These are phyloP conservation scores for Lactarius sanguifluus DNA, from an alignment of 768 basidiomycete genomes.

Conservation along the genomic window DNA sequence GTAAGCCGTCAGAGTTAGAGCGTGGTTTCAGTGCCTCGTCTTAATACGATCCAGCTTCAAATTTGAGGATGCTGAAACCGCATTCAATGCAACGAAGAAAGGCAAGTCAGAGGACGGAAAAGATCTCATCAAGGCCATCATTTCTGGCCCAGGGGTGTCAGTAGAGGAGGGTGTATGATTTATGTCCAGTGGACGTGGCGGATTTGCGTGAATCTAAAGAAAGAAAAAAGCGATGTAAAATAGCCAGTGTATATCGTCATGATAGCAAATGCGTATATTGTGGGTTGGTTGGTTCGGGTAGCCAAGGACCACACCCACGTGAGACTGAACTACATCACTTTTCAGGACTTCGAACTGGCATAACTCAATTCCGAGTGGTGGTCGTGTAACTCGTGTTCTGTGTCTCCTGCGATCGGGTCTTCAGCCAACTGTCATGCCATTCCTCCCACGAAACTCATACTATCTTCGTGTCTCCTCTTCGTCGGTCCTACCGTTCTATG, in stretches of 20 bases:
- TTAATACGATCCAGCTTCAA: slow-evolving; percentile 47
- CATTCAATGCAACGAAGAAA: slow-evolving; percentile 76
- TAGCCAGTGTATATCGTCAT: not conserved
- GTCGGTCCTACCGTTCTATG: slow-evolving; percentile 77
- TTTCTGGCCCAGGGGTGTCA: slow-evolving; percentile 72
- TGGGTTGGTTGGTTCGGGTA: too few species aligned
- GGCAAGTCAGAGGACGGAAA: slow-evolving; percentile 88
- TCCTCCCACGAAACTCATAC: slow-evolving; percentile 71
- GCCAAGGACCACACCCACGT: too few species aligned
- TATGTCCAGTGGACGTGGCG: not conserved
- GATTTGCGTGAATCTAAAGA: not conserved
- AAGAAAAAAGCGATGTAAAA: not conserved
- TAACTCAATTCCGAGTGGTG: too few species aligned
- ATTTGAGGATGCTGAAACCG: slow-evolving; percentile 74
- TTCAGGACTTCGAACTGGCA: too few species aligned
- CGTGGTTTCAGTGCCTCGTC: not conserved
- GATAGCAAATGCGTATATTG: not conserved
- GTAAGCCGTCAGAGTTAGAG: slow-evolving; percentile 39
- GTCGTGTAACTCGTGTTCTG: too few species aligned
- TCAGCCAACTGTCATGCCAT: slow-evolving; percentile 48
- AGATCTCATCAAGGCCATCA: slow-evolving; percentile 85
- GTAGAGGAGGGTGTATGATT: slow-evolving; percentile 36
- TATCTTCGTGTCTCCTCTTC: slow-evolving; percentile 79
- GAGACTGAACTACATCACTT: too few species aligned
- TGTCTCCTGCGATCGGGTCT: not conserved